Evolutionary conservation across 2,329 filamentous ascomycete species (phyloP).

Genomic region (Colletotrichum sansevieriae): DNA sequence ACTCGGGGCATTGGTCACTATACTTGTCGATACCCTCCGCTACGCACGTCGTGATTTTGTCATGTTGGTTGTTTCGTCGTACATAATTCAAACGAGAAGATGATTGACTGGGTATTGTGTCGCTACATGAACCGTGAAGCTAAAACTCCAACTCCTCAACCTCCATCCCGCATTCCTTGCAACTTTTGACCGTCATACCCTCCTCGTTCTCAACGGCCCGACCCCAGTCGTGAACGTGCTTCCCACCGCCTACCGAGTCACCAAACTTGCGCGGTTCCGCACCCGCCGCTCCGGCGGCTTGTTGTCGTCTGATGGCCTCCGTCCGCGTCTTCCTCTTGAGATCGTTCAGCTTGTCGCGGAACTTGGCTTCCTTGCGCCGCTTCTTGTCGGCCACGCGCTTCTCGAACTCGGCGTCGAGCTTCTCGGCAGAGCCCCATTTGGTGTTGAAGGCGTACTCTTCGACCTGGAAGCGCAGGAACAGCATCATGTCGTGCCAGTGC

Average conservation of each 20-base stretch:
- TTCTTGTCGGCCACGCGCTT: slow-evolving; percentile 84
- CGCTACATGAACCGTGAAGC: slow-evolving; percentile 14
- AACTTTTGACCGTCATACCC: slow-evolving; percentile 85
- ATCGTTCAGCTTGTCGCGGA: slow-evolving; percentile 88
- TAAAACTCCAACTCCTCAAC: slow-evolving; percentile 81
- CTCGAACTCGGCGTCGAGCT: slow-evolving; percentile 89
- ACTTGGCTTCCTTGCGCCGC: slow-evolving; percentile 88
- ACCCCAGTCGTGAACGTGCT: slow-evolving; percentile 92
- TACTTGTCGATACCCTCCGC: slow-evolving; percentile 32
- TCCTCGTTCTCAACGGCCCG: slow-evolving; percentile 75
- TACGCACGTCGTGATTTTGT: slow-evolving; percentile 11
- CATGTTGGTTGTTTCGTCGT: neutral
- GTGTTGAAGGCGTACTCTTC: slow-evolving; percentile 91
- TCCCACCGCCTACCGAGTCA: slow-evolving; percentile 76
- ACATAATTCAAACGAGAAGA: slow-evolving; percentile 19
- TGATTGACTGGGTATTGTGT: slow-evolving; percentile 6
- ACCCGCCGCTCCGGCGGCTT: slow-evolving; percentile 66
- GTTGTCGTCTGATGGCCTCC: slow-evolving; percentile 85
- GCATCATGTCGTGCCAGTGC: slow-evolving; percentile 99
- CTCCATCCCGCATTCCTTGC: slow-evolving; percentile 81
- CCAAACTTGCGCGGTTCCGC: slow-evolving; percentile 75
- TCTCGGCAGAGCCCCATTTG: slow-evolving; percentile 92
- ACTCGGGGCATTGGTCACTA: slow-evolving; percentile 30
- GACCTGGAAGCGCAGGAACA: slow-evolving; percentile 93
- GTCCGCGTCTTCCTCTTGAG: slow-evolving; percentile 94